Base-by-base conservation (phyloP, 805 yeast genomes). In the Priceomyces melissophilus region DNA sequence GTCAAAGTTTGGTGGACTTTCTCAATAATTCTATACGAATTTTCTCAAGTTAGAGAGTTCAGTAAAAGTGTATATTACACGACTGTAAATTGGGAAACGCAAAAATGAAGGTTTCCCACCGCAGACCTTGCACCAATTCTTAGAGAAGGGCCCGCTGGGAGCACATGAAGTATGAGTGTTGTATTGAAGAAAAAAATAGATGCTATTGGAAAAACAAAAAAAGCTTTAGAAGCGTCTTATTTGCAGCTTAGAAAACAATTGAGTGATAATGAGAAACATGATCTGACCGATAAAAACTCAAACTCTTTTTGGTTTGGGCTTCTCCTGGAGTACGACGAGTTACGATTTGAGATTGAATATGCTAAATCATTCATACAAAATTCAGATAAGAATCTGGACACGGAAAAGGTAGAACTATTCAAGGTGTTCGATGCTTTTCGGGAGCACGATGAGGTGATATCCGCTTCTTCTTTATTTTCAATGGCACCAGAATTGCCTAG, bases 251-350 rank as follows among this genome's bases (percentile, higher is more conserved):
- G 44, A 29, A 25, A 16, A 32, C 14, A 32, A 32, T 26, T 16
- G 12, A 16, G 12, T 17, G 27, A 5, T 4, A 40, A 38, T 12
- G 39, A 38, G 3, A 41, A 42, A 12, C 41, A 44, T 8, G 33
- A 45, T 17, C 49, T 46, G 26, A 45, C 26, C 20, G 44, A 26
- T 48, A 20, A 20, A 20, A 20, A 20, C 8, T 20, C 25, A 8
- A 20, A 20, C 4, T 5, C 8, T 5, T 20, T 5, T 8, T 20
- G 25, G 25, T 53, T 29, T 35, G 51, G 48, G 14, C 39, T 52
- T 17, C 44, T 64, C 23, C 38, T 48, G n/a, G 50, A 54, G 28
- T 54, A 55, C 36, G 69, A 64, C 40, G 57, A 55, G 32, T 43
- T 63, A 31, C 34, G 50, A 16, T 61, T 60, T 40, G 50, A 58